Base-by-base conservation (phyloP, 2,329 filamentous ascomycete genomes). In the Aspergillus tubingensis region DNA sequence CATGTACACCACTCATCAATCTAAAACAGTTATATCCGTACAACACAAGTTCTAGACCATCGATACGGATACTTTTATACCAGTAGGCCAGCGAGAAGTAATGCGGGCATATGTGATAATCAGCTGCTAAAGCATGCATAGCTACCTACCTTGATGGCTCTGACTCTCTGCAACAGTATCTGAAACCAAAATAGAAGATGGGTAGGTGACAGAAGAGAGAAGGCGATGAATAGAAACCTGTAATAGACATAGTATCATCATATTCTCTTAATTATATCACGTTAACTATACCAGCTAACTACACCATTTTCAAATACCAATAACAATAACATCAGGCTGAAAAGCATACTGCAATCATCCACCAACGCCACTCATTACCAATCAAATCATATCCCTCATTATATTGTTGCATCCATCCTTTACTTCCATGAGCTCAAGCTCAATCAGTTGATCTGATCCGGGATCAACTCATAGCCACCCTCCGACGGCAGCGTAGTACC, bases 381-480 rank as follows among this genome's bases (percentile, higher is more conserved):
- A 36, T 36, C 32, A 36, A 5, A 36, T 13, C 32, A 36, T 36
- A 36, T 13, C 5, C 32, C 32, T 36, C 32, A 36, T 59, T 17
- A 55, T 30, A 55, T 56, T 30, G 52, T 50, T 32, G 38, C 50
- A 58, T n/a, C 32, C 53, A 44, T 25, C 32, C 32, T 13, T 15
- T 44, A 47, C 38, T 41, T 36, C 17, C 32, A 21, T 21, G 13
- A 10, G 13, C 25, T 17, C 27, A 5, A 10, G 25, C 19, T 11
- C 23, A 10, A 19, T 30, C n/a, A 44, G 32, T 44, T 70, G 3
- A 60, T 64, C 38, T 73, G 70, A 55, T 80, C 78, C 7, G 81
- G 86, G 72, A 88, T 91, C 63, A 91, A 85, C 74, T 96, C 91
- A 78, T 96, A 97, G 58, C 91, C 93, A 70, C 90, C 91, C 74